phyloP scores from a whole-genome alignment of 192 early-diverging fungal species.

The Lobulomyces angularis region DNA sequence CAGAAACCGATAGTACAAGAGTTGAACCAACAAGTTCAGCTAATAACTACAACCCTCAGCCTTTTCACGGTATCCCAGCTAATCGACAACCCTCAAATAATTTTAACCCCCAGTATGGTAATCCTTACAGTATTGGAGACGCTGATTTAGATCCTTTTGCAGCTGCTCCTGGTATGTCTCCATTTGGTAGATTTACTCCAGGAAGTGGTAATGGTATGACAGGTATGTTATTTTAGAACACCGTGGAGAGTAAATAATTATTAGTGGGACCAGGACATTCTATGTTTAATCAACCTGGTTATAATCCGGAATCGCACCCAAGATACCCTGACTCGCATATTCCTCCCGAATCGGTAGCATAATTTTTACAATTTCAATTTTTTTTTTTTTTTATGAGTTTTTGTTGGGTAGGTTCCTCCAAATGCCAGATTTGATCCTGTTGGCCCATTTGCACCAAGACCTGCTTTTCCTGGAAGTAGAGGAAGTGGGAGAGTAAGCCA shows the following conservation, averaged over 20 bases:
- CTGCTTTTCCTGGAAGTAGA: no score
- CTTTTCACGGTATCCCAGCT: not conserved
- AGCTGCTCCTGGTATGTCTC: slow-evolving; percentile 25
- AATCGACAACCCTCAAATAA: not conserved
- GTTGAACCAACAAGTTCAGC: no score
- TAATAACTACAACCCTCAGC: not conserved
- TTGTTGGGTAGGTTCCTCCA: slow-evolving; percentile 19
- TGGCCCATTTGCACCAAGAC: slow-evolving; percentile 53
- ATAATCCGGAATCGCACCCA: not conserved
- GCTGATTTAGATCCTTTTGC: slow-evolving; percentile 62
- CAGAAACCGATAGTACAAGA: no score
- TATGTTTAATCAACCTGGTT: slow-evolving; percentile 57
- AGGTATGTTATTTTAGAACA: slow-evolving; percentile 20
- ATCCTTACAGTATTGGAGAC: slow-evolving; percentile 53
- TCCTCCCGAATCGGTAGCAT: not conserved
- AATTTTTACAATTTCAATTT: slow-evolving; percentile 1
- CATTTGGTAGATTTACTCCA: slow-evolving; percentile 26
- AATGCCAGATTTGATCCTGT: slow-evolving; percentile 90
- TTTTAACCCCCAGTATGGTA: slow-evolving; percentile 7
- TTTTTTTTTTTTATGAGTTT: not conserved
- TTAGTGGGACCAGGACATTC: slow-evolving; percentile 78
- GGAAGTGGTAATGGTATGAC: slow-evolving; percentile 14
- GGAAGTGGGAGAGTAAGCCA: slow-evolving; percentile 17
- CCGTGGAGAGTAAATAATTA: slow-evolving; percentile 77
- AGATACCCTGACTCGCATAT: not conserved